A percentile compares a stretch with the other conserved stretches of the same genome.
Conservation (phyloP, 169 alveolate species). For the Plasmodium coatneyi region DNA sequence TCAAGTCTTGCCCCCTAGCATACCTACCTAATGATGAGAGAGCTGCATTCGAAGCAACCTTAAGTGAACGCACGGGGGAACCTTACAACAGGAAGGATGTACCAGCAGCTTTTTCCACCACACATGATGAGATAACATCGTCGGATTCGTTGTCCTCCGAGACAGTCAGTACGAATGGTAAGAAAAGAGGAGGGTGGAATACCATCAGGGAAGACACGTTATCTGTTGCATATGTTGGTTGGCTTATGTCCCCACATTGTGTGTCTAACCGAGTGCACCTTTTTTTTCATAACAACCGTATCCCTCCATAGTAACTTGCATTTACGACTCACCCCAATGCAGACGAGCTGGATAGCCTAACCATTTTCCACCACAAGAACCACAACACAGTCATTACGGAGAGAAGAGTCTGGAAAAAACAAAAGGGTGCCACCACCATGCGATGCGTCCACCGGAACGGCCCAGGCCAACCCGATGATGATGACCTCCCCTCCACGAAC, state of each 20-base stretch:
- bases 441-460: neutral
- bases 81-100: neutral
- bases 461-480: neutral
- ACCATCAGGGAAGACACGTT: neutral
- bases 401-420: neutral
- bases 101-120: neutral
- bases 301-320: neutral
- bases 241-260: neutral
- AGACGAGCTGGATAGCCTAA: constrained; percentile 34
- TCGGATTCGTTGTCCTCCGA: neutral
- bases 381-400: constrained; percentile 25
- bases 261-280: neutral
- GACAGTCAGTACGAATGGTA: neutral
- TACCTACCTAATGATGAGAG: neutral
- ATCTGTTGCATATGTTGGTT: neutral
- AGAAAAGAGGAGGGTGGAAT: neutral
- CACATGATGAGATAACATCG: neutral
- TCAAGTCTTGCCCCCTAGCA: constrained; percentile 31
- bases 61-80: neutral
- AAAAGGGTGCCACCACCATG: neutral
- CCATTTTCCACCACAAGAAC: constrained; percentile 17
- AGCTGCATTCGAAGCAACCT: neutral
- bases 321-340: neutral
- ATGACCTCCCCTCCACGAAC: neutral
- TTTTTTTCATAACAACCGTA: neutral